Evolutionary conservation across 257 asterid species (phyloP).

Genomic region (Petrea volubilis): DNA sequence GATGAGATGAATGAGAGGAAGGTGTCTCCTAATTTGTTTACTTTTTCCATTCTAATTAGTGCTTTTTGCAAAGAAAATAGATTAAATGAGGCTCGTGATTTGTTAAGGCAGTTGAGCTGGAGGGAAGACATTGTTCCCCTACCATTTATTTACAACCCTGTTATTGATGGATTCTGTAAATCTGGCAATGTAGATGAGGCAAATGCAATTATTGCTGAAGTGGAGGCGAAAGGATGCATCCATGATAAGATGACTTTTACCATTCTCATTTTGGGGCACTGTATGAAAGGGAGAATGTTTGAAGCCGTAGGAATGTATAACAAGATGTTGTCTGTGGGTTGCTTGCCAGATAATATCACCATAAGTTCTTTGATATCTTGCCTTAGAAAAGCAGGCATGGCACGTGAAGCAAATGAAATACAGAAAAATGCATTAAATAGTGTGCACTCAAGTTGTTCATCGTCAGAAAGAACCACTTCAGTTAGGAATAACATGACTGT

Average conservation of each 20-base stretch:
- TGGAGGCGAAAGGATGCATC: conserved; percentile 76
- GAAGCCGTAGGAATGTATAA: conserved; percentile 68
- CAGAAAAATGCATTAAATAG: conserved; percentile 41
- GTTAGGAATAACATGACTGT: conserved; percentile 43
- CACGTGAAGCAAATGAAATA: conserved; percentile 66
- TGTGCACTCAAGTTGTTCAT: conserved; percentile 30
- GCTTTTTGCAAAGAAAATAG: conserved; percentile 80
- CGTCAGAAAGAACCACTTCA: conserved; percentile 37
- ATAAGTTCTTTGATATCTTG: conserved; percentile 50
- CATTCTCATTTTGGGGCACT: conserved; percentile 86
- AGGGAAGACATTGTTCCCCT: conserved; percentile 63
- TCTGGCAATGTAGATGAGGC: conserved; percentile 87
- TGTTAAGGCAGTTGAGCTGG: conserved; percentile 55
- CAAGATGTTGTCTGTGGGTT: conserved; percentile 71
- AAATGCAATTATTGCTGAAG: conserved; percentile 62
- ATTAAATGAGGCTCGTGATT: conserved; percentile 67
- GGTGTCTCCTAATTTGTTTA: conserved; percentile 61
- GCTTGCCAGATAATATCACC: conserved; percentile 71
- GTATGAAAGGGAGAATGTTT: conserved; percentile 93
- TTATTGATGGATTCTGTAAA: conserved; percentile 86
- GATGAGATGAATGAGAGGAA: conserved; percentile 62
- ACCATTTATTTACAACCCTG: conserved; percentile 85
- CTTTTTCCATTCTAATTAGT: conserved; percentile 66
- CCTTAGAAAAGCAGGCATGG: conserved; percentile 92
- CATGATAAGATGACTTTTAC: conserved; percentile 91